A percentile compares a stretch with the other conserved stretches of the same genome.
phyloP scores from a whole-genome alignment of 164 flowering plant genomes.

The Magnolia sinica region DNA sequence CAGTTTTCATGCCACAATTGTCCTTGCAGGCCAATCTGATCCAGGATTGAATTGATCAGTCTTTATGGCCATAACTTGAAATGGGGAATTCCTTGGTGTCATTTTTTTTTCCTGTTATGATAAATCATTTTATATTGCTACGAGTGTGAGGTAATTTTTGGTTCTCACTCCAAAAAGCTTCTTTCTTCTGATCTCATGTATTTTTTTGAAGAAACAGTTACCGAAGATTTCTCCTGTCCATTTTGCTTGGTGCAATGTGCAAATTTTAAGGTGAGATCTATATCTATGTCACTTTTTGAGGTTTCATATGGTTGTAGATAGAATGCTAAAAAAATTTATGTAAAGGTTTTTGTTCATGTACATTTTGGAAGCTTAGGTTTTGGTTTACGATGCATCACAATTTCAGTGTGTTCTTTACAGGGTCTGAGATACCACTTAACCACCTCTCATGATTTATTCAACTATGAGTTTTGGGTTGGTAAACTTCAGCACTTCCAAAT shows the following conservation, averaged over 20 bases:
- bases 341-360: background rate
- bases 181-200: background rate
- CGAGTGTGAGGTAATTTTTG: background rate
- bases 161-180: background rate
- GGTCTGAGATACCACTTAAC: conserved; percentile 76
- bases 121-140: no score
- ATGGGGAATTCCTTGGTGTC: background rate
- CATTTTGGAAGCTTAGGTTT: background rate
- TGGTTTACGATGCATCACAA: no score
- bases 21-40: no score
- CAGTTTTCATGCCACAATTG: no score
- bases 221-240: conserved; percentile 91
- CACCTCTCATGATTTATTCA: conserved; percentile 85
- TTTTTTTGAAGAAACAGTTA: conserved; percentile 46
- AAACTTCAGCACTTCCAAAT: conserved; percentile 23
- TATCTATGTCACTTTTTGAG: background rate
- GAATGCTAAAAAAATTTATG: background rate
- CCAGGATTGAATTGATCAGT: background rate
- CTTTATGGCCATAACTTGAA: background rate
- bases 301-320: background rate
- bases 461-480: conserved; percentile 96
- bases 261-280: conserved; percentile 67
- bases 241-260: conserved; percentile 87
- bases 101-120: background rate
- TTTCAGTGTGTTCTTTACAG: conserved; percentile 31